Evolutionary conservation across 768 basidiomycete genomes (phyloP).

Genomic region (Ephemerocybe angulata): DNA sequence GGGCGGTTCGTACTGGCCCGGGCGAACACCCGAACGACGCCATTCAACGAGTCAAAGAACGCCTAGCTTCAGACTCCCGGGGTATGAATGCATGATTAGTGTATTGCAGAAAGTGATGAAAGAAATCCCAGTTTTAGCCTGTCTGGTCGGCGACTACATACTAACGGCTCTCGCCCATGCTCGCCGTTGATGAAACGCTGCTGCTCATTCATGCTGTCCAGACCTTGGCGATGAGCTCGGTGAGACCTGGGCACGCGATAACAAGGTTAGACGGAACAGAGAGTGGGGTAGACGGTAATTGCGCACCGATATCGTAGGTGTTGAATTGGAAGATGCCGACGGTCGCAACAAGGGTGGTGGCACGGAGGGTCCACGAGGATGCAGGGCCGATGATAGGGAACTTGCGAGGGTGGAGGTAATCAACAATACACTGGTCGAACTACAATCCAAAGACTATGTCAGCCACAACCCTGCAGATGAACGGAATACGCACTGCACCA

Average conservation of each 20-base stretch:
- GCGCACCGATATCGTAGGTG: constrained; percentile 94
- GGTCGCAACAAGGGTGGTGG: constrained; percentile 74
- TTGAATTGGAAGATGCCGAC: constrained; percentile 97
- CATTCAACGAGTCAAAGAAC: too few species aligned
- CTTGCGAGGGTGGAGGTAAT: constrained; percentile 93
- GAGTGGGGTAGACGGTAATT: not conserved
- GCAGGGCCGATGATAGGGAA: constrained; percentile 77
- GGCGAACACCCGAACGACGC: too few species aligned
- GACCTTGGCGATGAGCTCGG: constrained; percentile 76
- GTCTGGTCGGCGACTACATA: too few species aligned
- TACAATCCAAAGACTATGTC: constrained; percentile 25
- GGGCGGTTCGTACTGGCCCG: too few species aligned
- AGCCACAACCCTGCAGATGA: not conserved
- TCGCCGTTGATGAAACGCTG: too few species aligned
- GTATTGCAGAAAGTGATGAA: too few species aligned
- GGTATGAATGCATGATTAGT: too few species aligned
- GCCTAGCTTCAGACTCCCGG: too few species aligned
- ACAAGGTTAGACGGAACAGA: not conserved
- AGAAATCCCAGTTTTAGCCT: too few species aligned
- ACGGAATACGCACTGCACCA: constrained; percentile 60
- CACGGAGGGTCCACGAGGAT: constrained; percentile 69
- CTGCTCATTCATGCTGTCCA: constrained; percentile 94
- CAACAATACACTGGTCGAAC: constrained; percentile 76
- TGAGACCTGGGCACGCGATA: constrained; percentile 53
- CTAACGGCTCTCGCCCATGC: too few species aligned